These are phyloP conservation scores for Xylaria sp. DNA, from an alignment of 2,329 filamentous ascomycete species.

Conservation along the genomic window DNA sequence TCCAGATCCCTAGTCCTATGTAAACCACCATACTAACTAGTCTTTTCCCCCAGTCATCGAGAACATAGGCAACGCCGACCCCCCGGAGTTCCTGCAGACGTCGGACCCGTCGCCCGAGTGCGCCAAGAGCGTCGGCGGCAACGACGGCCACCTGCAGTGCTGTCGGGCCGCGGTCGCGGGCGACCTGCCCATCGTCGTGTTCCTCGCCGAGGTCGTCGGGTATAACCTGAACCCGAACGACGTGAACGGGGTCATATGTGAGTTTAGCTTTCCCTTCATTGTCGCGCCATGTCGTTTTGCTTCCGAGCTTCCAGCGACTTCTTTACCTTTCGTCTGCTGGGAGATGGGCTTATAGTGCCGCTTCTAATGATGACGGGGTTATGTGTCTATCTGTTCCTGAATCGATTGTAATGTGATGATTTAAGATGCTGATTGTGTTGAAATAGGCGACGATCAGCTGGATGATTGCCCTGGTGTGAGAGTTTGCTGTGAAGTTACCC, in stretches of 20 bases:
- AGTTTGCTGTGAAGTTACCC: constrained; percentile 49
- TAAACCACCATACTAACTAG: not conserved
- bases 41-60: constrained; percentile 33
- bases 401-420: not conserved
- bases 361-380: not conserved
- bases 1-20: not conserved
- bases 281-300: too few relatives aligned
- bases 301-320: too few relatives aligned
- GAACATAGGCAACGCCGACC: constrained; percentile 41
- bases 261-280: constrained; percentile 25
- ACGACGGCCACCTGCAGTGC: constrained; percentile 47
- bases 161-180: constrained; percentile 46
- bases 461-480: constrained; percentile 46
- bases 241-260: constrained; percentile 48
- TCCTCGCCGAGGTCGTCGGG: constrained; percentile 45
- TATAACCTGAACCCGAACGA: constrained; percentile 48
- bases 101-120: constrained; percentile 45
- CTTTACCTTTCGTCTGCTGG: not conserved
- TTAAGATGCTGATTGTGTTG: constrained; percentile 14
- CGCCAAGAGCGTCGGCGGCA: constrained; percentile 44
- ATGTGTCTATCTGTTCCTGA: not conserved
- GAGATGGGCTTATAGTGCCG: not conserved
- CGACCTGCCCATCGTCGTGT: constrained; percentile 45
- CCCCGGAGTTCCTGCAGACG: constrained; percentile 43
- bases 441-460: constrained; percentile 42